Conservation (phyloP, 1,284 basidiomycete species). For the Apiotrichum montevideense region DNA sequence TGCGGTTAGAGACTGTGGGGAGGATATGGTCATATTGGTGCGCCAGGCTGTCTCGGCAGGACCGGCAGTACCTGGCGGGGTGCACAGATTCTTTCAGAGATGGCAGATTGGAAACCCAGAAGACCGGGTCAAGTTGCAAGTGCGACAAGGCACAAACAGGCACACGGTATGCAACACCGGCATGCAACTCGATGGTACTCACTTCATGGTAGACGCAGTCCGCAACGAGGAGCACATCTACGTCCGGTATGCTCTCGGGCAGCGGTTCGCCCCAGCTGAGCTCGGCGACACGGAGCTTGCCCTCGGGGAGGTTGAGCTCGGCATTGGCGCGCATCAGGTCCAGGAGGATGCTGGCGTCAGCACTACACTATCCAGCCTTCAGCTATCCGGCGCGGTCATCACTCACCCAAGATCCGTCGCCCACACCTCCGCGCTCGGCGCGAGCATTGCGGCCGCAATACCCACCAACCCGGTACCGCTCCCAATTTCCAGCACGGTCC, state of each 20-base stretch:
- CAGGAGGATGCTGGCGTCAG: constrained; percentile 58
- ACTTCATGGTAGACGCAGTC: constrained; percentile 91
- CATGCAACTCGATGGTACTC: neutral
- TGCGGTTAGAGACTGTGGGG: constrained; percentile 6
- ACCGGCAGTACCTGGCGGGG: neutral
- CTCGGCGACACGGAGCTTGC: constrained; percentile 56
- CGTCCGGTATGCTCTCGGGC: constrained; percentile 14
- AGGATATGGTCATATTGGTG: neutral
- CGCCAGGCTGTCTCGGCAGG: neutral
- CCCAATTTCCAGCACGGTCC: constrained; percentile 71
- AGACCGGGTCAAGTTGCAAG: no score
- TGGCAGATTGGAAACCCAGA: no score
- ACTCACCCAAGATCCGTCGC: constrained; percentile 85
- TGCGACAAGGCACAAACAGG: no score
- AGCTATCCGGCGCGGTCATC: no score
- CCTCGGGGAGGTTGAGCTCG: constrained; percentile 55
- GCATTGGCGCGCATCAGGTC: constrained; percentile 69
- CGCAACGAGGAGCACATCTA: constrained; percentile 64
- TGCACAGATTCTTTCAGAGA: no score
- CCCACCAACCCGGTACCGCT: constrained; percentile 83
- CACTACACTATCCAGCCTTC: no score
- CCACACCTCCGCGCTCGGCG: constrained; percentile 55
- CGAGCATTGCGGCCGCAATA: constrained; percentile 66
- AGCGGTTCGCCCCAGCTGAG: constrained; percentile 59
- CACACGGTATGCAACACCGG: no score